phyloP scores from a whole-genome alignment of 2,329 filamentous ascomycete species.

The Leptographium radiaticola region DNA sequence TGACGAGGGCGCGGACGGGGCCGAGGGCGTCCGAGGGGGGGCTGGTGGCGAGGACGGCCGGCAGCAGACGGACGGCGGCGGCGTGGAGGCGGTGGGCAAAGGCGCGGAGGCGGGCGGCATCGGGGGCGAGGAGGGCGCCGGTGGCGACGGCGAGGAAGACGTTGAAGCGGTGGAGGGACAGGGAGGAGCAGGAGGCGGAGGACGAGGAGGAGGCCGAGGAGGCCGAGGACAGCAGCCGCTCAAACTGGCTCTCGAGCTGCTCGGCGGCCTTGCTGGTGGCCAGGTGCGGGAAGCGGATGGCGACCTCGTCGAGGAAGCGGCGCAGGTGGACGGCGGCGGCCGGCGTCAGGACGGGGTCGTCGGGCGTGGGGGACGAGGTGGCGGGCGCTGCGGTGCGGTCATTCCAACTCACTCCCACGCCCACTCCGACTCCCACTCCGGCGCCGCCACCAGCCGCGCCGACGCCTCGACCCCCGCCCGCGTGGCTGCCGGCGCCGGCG shows the following conservation, averaged over 20 bases:
- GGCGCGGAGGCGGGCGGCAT: not conserved
- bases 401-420: too few species aligned
- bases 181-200: not conserved
- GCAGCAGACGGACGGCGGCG: slow-evolving; percentile 1
- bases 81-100: slow-evolving; percentile 1
- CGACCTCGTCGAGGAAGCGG: slow-evolving; percentile 1
- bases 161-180: not conserved
- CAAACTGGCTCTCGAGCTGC: not conserved
- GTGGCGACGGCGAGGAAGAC: slow-evolving; percentile 1
- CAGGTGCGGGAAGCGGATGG: not conserved
- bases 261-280: not conserved
- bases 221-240: not conserved
- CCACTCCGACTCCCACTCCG: too few species aligned
- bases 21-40: not conserved
- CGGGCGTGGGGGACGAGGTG: not conserved
- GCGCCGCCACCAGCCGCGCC: too few species aligned
- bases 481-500: not conserved
- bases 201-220: not conserved
- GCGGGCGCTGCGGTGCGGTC: not conserved
- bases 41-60: not conserved
- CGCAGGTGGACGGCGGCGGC: not conserved
- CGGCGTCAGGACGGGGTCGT: not conserved
- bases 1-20: slow-evolving; percentile 5
- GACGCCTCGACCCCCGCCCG: not conserved
- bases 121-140: not conserved